Evolutionary conservation across 192 early-diverging fungal species (phyloP), one percentile per base, ranked within the genome.

Genomic region (Backusella mclennaniae): DNA sequence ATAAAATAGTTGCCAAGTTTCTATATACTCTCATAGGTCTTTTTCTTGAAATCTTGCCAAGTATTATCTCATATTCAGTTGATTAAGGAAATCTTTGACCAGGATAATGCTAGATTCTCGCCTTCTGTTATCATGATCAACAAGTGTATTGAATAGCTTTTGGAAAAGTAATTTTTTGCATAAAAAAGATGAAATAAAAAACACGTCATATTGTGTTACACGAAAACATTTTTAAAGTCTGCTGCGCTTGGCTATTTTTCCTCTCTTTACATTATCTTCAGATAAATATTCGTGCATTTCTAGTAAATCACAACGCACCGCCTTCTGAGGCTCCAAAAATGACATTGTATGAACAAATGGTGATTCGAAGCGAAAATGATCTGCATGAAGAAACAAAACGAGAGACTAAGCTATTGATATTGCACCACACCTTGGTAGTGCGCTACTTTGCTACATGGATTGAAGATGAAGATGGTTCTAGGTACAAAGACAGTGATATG

Each of bases 391-490:
- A 85, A 69, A 81, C 80, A 53, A 78, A 84, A 52, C 83, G 87
- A 15, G 86, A 83, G 12, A n/a, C n/a, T n/a, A n/a, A n/a, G n/a
- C n/a, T n/a, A n/a, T n/a, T n/a, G n/a, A n/a, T n/a, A n/a, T n/a
- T n/a, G n/a, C n/a, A n/a, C n/a, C n/a, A n/a, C n/a, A n/a, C n/a
- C 29, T 70, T 4, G 73, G 93, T 97, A 3, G 96, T 96, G 7
- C 85, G 94, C 41, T 96, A 96, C 71, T 96, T 95, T 78, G 92
- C 92, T 29, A 93, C 95, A 6, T 96, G 96, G 96, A 92, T 96
- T 73, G 97, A 97, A 85, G 84, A 85, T 67, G 82, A 77, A 35
- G 82, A 83, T 69, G 82, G 74, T 0, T 52, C 73, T 0, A 29
- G 35, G 66, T 82, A 67, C 67, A 77, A 78, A 73, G 82, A 83